Base-by-base conservation (phyloP, 2,329 filamentous ascomycete species). In the Scytalidium sp. region DNA sequence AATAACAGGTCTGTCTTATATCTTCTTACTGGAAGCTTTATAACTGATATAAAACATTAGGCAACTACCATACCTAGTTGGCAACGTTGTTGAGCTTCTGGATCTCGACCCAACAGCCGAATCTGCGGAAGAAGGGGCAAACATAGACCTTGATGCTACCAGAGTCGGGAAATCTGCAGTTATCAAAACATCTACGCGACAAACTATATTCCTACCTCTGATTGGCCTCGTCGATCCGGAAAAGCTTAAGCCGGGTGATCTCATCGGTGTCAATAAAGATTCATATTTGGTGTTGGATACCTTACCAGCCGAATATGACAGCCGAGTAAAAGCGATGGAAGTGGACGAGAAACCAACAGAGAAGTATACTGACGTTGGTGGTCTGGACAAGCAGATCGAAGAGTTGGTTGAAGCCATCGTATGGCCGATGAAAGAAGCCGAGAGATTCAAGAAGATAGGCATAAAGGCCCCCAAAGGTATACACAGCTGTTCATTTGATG, bases 351-450 rank as follows among this genome's bases (percentile, higher is more conserved):
- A 99, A 79, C 95, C 94, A 9, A 97, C 92, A 36, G 94, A 99
- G 73, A 96, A 97, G 74, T 99, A 99, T 75, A 94, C 87, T 48
- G 94, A 99, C 74, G 95, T 99, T 13, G 94, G 94, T 73, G 94
- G 94, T 46, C 72, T 99, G 63, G 92, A 97, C 73, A 99, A 99
- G 76, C 94, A 99, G 77, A 99, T 99, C 66, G 93, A 97, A 70
- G 95, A 99, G 74, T 81, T 99, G 48, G 92, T 99, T 8, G 94
- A 99, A 75, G 94, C 94, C 49, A 94, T 99, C 45, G 94, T 99
- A 23, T 97, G 93, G 93, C 94, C 94, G 2, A 99, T 99, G 94
- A 97, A 97, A 81, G 93, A 99, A 74, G 92, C 94, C 2, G 95
- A 99, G 62, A 84, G 93, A 19, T 99, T 99, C 78, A 97, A 97